These are phyloP conservation scores for Fusarium sp. DNA, from an alignment of 2,329 filamentous ascomycete species.

Conservation along the genomic window DNA sequence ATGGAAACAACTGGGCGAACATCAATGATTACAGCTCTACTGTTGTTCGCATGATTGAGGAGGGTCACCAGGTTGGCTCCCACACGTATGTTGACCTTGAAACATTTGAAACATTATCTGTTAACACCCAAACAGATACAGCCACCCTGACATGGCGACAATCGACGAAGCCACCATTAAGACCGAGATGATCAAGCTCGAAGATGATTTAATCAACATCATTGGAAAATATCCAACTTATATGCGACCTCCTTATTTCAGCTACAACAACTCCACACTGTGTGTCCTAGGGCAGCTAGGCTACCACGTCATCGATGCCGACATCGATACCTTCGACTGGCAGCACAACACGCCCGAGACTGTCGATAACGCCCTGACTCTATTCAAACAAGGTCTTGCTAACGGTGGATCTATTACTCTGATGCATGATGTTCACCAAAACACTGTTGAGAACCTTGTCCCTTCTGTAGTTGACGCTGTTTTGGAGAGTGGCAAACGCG, in stretches of 20 bases:
- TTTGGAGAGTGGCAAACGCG: constrained; percentile 11
- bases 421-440: constrained; percentile 63
- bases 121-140: constrained; percentile 14
- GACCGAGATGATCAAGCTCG: constrained; percentile 44
- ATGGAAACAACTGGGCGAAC: constrained; percentile 37
- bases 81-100: constrained; percentile 55
- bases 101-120: constrained; percentile 11
- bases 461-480: constrained; percentile 28
- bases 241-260: constrained; percentile 59
- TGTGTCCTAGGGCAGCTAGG: constrained; percentile 55
- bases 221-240: constrained; percentile 51
- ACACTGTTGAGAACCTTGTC: constrained; percentile 57
- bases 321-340: constrained; percentile 71
- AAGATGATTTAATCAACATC: constrained; percentile 54
- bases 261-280: constrained; percentile 52
- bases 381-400: constrained; percentile 44
- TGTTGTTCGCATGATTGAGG: constrained; percentile 58
- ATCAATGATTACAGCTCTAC: constrained; percentile 36
- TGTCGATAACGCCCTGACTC: constrained; percentile 58
- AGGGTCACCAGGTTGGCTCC: constrained; percentile 69
- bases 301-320: constrained; percentile 68
- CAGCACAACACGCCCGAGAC: constrained; percentile 62
- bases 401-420: constrained; percentile 62
- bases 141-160: constrained; percentile 54
- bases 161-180: constrained; percentile 46